Conservation (phyloP, 139 green algal species). For the Ulvella scutata region DNA sequence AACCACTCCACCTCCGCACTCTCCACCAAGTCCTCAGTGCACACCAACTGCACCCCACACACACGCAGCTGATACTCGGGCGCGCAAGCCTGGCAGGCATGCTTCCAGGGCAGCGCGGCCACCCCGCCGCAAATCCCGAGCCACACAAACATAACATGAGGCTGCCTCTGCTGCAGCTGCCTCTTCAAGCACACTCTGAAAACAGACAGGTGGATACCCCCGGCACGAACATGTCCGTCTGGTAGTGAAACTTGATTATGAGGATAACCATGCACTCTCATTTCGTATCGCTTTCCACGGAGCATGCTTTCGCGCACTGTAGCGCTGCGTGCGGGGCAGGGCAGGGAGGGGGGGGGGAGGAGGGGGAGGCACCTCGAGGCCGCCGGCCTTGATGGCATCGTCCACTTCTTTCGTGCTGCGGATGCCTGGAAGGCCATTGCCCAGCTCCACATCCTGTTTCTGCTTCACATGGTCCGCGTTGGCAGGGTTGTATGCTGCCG, state of each 20-base stretch:
- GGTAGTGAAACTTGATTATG: too few species aligned
- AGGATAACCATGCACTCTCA: too few species aligned
- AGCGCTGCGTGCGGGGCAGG: not conserved
- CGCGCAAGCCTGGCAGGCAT: not conserved
- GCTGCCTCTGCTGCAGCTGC: too few species aligned
- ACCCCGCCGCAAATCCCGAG: too few species aligned
- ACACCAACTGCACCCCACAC: slow-evolving; percentile 8
- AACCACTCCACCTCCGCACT: slow-evolving; percentile 38
- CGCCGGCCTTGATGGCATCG: slow-evolving; percentile 29
- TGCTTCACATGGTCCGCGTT: slow-evolving; percentile 38
- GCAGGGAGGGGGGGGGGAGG: not conserved
- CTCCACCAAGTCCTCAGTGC: slow-evolving; percentile 31
- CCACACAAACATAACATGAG: too few species aligned
- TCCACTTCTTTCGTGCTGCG: slow-evolving; percentile 30
- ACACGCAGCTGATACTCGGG: not conserved
- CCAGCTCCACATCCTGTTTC: slow-evolving; percentile 51
- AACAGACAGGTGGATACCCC: too few species aligned
- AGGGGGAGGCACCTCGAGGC: slow-evolving; percentile 22
- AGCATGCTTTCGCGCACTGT: not conserved
- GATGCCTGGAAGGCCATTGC: slow-evolving; percentile 50
- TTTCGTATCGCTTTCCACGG: too few species aligned
- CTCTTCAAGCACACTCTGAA: too few species aligned
- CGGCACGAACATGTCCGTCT: too few species aligned
- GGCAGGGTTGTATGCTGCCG: slow-evolving; percentile 31
- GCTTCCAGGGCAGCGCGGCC: too few species aligned